A percentile compares a stretch with the other conserved stretches of the same genome.
These are phyloP conservation scores for Sordariomycetes sp. DNA, from an alignment of 2,329 filamentous ascomycete genomes.

Conservation along the genomic window DNA sequence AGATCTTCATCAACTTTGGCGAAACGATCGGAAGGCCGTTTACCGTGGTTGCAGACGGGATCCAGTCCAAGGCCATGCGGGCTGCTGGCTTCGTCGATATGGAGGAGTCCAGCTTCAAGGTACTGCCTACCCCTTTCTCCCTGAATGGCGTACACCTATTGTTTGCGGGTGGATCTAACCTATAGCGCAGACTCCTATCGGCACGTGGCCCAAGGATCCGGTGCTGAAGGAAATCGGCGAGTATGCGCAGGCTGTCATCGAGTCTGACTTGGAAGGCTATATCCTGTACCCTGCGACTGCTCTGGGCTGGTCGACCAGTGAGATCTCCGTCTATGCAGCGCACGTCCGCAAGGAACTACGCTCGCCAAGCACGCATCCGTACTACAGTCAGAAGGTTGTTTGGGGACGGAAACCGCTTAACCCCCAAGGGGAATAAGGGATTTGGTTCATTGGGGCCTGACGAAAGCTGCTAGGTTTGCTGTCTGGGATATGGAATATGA, in stretches of 20 bases:
- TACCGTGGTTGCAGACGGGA: conserved; percentile 12
- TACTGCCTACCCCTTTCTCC: conserved; percentile 37
- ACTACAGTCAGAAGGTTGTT: conserved; percentile 24
- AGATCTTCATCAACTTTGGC: conserved; percentile 15
- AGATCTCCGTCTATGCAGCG: conserved; percentile 20
- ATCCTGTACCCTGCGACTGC: conserved; percentile 24
- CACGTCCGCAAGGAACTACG: conserved; percentile 22
- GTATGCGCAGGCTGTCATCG: conserved; percentile 21
- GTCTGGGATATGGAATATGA: too few species aligned
- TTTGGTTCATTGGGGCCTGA: too few species aligned
- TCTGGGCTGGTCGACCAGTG: conserved; percentile 20
- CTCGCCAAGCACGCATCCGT: conserved; percentile 22
- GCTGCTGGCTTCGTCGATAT: conserved; percentile 32
- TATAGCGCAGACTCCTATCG: conserved; percentile 20
- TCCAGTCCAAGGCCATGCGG: conserved; percentile 13
- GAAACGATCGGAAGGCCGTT: conserved; percentile 19
- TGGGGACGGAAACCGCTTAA: neutral
- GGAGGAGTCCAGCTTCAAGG: conserved; percentile 12
- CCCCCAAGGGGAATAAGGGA: too few species aligned
- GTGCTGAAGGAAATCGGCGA: conserved; percentile 33
- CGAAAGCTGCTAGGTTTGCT: too few species aligned
- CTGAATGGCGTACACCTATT: too few species aligned
- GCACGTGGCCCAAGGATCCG: conserved; percentile 31
- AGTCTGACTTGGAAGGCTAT: conserved; percentile 20
- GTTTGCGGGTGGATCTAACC: conserved; percentile 21